Percentiles rank a stretch among this genome's conserved stretches.
These are phyloP conservation scores for Aspergillus thermomutatus DNA, from an alignment of 2,329 filamentous ascomycete species.

Conservation along the genomic window DNA sequence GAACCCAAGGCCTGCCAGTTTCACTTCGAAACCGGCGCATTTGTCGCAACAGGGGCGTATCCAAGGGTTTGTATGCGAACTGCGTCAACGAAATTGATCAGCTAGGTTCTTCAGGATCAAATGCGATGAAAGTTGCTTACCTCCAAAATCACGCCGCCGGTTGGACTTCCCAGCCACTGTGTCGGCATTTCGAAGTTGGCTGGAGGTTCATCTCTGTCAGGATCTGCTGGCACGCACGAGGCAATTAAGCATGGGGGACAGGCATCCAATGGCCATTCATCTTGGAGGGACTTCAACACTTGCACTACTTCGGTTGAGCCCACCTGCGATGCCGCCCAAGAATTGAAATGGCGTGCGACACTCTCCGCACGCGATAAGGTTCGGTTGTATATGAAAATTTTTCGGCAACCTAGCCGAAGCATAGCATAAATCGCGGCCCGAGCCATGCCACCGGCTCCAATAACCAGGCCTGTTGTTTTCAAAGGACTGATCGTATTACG, in stretches of 20 bases:
- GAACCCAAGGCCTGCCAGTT: slow-evolving; percentile 60
- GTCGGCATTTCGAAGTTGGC: slow-evolving; percentile 67
- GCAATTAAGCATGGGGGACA: slow-evolving; percentile 69
- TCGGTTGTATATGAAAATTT: slow-evolving; percentile 72
- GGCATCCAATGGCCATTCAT: slow-evolving; percentile 63
- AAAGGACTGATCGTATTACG: slow-evolving; percentile 52
- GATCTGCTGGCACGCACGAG: slow-evolving; percentile 71
- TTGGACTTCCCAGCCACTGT: slow-evolving; percentile 68
- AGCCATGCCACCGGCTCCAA: slow-evolving; percentile 70
- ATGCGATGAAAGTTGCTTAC: slow-evolving; percentile 31
- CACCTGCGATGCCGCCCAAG: slow-evolving; percentile 41
- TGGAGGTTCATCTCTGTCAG: slow-evolving; percentile 60
- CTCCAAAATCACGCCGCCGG: slow-evolving; percentile 73
- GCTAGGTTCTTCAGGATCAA: not conserved
- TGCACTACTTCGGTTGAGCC: slow-evolving; percentile 35
- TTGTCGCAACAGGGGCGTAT: slow-evolving; percentile 68
- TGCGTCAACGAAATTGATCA: slow-evolving; percentile 13
- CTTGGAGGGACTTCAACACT: slow-evolving; percentile 57
- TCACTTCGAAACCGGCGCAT: slow-evolving; percentile 57
- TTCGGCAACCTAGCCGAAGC: slow-evolving; percentile 71
- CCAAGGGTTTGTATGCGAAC: slow-evolving; percentile 66
- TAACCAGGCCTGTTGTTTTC: slow-evolving; percentile 51
- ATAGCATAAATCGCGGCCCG: slow-evolving; percentile 74
- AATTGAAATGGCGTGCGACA: slow-evolving; percentile 67
- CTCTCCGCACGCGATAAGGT: slow-evolving; percentile 64